Evolutionary conservation across 352 stramenopile species (phyloP).

Genomic region (Aphanomyces stellatus): DNA sequence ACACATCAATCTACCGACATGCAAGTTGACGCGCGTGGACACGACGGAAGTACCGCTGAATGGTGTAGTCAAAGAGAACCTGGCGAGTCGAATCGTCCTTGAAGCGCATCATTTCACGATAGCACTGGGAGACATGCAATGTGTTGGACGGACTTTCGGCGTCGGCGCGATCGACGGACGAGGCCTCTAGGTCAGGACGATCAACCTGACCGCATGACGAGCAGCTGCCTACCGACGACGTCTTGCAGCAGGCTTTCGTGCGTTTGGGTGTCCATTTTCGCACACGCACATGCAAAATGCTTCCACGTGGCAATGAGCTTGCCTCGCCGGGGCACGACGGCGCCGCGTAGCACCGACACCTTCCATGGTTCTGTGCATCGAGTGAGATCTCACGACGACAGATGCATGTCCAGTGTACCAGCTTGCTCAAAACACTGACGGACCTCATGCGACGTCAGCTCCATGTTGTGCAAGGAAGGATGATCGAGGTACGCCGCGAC

Average conservation of each 20-base stretch:
- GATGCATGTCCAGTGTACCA: too few species aligned
- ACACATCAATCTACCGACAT: conserved; percentile 50
- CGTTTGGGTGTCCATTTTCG: neutral
- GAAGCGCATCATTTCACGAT: conserved; percentile 24
- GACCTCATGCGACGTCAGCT: neutral
- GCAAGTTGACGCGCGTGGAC: too few species aligned
- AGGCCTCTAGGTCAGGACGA: neutral
- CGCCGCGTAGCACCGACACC: neutral
- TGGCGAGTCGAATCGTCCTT: conserved; percentile 7
- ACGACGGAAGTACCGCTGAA: conserved; percentile 21
- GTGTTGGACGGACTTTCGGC: conserved; percentile 30
- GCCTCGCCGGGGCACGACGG: too few species aligned
- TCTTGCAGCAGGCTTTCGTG: neutral
- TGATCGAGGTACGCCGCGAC: conserved; percentile 2
- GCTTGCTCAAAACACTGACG: neutral
- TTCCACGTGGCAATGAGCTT: conserved; percentile 7
- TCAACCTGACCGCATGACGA: neutral
- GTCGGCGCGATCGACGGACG: conserved; percentile 5
- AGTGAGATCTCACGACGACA: too few species aligned
- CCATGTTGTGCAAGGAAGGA: neutral
- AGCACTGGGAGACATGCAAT: conserved; percentile 29
- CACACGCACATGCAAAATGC: neutral
- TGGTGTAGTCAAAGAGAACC: neutral
- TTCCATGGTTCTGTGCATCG: too few species aligned
- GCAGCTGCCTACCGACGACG: neutral